Evolutionary conservation across 768 basidiomycete species (phyloP), one percentile per base, ranked within the genome.

Genomic region (Boletus rubropictus): DNA sequence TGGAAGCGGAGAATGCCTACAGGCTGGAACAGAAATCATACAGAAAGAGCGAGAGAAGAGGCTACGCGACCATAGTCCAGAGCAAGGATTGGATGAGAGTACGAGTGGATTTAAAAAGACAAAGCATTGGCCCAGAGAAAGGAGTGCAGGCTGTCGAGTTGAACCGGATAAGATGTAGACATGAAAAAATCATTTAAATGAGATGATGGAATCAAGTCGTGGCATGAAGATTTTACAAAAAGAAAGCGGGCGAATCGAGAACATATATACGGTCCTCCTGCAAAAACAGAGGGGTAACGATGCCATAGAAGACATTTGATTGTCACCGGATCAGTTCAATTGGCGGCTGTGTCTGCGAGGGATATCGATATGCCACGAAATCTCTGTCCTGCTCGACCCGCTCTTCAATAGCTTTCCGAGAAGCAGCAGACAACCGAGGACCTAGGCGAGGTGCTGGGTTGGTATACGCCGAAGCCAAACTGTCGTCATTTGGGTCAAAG

Each of bases 351-450:
- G 86, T 82, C 52, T 74, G 78, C 12, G 88, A 89, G 7, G 89
- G 89, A 64, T 92, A 92, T 33, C 89, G 80, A 62, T 91, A 90
- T 4, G 89, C 86, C 50, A 91, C 81, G 59, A 92, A 91, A 15
- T 90, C 86, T 3, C 78, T 66, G 62, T 89, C 88, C 65, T 87
- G 89, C n/a, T 83, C 76, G n/a, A 92, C 86, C 18, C 88, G 73
- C 55, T 84, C 80, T 56, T 87, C 86, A 45, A 89, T 72, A 39
- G 80, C 80, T 70, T 81, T 89, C 46, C 82, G 77, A 15, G 84
- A 82, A 9, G 75, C 73, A 17, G 81, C 70, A 34, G 84, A 86
- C 72, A 81, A 72, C 43, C 84, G 74, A 39, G 79, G 69, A 27
- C 65, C 69, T 7, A 69, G 72, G 21, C 79, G 69, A 28, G 79